These are phyloP conservation scores for Pezicula radicicola DNA, from an alignment of 2,329 filamentous ascomycete genomes.

Conservation along the genomic window DNA sequence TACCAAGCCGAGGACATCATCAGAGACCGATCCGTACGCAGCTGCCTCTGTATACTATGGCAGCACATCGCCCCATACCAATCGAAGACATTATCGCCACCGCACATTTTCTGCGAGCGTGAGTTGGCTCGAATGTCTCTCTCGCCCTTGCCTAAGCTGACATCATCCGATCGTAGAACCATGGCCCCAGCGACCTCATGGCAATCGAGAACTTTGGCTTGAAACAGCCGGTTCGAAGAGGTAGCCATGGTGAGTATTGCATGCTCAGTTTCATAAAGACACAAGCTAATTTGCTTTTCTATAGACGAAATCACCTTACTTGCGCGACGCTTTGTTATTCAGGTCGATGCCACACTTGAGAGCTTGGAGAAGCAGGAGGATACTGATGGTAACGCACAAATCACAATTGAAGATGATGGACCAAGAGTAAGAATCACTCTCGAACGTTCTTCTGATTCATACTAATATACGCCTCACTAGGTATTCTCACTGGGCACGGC, in stretches of 20 bases:
- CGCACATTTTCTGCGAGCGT: constrained; percentile 28
- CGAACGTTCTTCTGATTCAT: neutral
- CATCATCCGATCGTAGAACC: constrained; percentile 13
- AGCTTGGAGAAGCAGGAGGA: constrained; percentile 82
- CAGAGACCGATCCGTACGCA: constrained; percentile 26
- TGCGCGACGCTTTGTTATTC: constrained; percentile 78
- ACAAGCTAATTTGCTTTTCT: constrained; percentile 6
- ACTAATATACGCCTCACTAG: constrained; percentile 36
- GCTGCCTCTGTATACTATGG: constrained; percentile 29
- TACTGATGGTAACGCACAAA: constrained; percentile 91
- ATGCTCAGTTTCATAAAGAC: neutral
- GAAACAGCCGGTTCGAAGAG: constrained; percentile 23
- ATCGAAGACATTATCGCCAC: constrained; percentile 18
- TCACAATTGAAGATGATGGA: constrained; percentile 93
- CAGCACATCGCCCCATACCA: constrained; percentile 18
- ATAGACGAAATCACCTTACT: constrained; percentile 70
- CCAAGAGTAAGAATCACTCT: constrained; percentile 64
- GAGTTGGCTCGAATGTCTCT: neutral
- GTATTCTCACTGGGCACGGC: constrained; percentile 82
- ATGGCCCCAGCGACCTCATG: constrained; percentile 11
- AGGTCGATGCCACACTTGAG: constrained; percentile 80
- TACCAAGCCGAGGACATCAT: constrained; percentile 14
- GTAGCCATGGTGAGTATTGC: constrained; percentile 27
- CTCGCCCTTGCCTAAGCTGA: constrained; percentile 3
- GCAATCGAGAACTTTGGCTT: constrained; percentile 12